Evolutionary conservation across 345 rosid species (phyloP).

Genomic region (Abelmoschus esculentus): DNA sequence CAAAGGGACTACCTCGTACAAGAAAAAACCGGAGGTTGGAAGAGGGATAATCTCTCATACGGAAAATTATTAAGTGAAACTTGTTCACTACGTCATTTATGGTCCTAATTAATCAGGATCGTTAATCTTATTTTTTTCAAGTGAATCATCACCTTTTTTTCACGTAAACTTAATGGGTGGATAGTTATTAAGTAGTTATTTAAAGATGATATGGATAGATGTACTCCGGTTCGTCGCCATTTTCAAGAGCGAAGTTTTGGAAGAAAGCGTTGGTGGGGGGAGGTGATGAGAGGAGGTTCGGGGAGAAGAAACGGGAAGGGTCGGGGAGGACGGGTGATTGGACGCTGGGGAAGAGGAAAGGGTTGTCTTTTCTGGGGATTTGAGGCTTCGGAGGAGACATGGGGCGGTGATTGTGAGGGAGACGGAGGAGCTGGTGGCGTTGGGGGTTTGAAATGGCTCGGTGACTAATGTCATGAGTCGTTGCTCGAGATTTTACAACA

Average conservation of each 20-base stretch:
- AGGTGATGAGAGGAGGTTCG: constrained; percentile 60
- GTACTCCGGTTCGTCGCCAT: constrained; percentile 79
- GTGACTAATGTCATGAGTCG: constrained; percentile 23
- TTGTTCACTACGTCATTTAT: too few species aligned
- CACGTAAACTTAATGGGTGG: too few species aligned
- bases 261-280: constrained; percentile 87
- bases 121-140: too few species aligned
- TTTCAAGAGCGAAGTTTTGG: constrained; percentile 80
- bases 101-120: too few species aligned
- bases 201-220: constrained; percentile 96
- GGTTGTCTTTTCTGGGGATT: constrained; percentile 23
- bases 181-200: too few species aligned
- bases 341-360: constrained; percentile 54
- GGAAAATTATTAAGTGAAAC: too few species aligned
- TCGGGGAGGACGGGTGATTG: constrained; percentile 71
- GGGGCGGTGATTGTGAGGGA: background rate
- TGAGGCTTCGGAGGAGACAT: constrained; percentile 25
- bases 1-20: constrained; percentile 76
- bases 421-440: constrained; percentile 1
- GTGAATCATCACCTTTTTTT: too few species aligned
- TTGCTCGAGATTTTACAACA: constrained; percentile 23
- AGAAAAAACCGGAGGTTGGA: constrained; percentile 68
- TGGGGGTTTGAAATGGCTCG: constrained; percentile 27
- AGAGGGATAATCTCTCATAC: too few species aligned
- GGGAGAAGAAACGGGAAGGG: constrained; percentile 70